A percentile compares a stretch with the other conserved stretches of the same genome.
Conservation (phyloP, 2,329 filamentous ascomycete genomes). For the Verticillium nubilum region DNA sequence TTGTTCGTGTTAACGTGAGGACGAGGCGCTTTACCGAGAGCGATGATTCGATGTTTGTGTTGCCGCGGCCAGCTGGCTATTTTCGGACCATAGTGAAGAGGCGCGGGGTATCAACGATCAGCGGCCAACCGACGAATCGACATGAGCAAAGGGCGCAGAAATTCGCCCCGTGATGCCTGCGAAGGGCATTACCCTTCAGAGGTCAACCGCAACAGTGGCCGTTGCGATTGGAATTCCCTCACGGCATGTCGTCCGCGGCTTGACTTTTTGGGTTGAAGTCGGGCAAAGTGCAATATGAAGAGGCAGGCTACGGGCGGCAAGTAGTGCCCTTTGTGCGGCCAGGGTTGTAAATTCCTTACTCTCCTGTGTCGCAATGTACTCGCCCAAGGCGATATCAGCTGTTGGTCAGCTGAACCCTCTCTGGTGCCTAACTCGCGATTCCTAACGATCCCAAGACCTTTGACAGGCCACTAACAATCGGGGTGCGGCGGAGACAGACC, state of each 20-base stretch:
- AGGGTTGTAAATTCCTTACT: background rate
- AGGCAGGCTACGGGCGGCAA: background rate
- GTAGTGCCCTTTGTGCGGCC: background rate
- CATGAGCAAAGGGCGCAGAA: background rate
- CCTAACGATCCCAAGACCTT: background rate
- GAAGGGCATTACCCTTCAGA: background rate
- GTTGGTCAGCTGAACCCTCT: background rate
- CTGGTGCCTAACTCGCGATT: background rate
- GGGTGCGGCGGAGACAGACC: background rate
- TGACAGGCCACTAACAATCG: background rate
- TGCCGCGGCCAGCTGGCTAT: background rate
- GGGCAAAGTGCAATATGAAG: background rate
- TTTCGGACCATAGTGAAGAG: background rate
- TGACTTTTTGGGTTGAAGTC: background rate
- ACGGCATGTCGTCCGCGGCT: background rate
- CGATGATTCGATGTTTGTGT: background rate
- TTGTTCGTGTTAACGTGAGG: background rate
- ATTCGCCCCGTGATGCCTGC: background rate
- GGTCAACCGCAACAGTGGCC: background rate
- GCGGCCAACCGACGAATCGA: background rate
- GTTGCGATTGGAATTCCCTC: background rate
- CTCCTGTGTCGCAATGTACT: background rate
- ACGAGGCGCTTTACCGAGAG: background rate
- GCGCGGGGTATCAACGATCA: background rate
- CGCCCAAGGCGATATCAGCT: background rate